Evolutionary conservation across 495 filamentous ascomycete genomes (phyloP).

Genomic region (Daldinia caldariorum): DNA sequence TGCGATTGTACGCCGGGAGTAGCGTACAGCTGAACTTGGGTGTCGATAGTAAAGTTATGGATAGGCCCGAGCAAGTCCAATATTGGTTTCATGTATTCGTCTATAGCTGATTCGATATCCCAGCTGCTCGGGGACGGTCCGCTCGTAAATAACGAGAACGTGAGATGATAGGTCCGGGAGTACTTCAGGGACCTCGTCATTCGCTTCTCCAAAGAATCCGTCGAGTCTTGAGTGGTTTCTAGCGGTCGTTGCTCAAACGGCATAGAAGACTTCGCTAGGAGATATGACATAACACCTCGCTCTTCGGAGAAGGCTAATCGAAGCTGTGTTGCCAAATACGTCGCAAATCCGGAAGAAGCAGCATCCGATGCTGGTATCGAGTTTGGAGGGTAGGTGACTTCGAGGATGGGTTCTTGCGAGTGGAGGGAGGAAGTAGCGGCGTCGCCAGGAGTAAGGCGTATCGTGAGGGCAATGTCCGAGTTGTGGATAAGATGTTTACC

Average conservation of each 20-base stretch:
- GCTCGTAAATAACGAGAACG: slow-evolving; percentile 92
- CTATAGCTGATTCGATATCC: slow-evolving; percentile 87
- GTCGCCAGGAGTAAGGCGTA: slow-evolving; percentile 74
- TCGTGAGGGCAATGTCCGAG: slow-evolving; percentile 63
- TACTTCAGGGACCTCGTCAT: slow-evolving; percentile 89
- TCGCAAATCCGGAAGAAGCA: slow-evolving; percentile 77
- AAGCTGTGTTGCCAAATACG: slow-evolving; percentile 81
- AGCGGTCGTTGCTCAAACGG: slow-evolving; percentile 59
- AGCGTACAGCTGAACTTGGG: slow-evolving; percentile 94
- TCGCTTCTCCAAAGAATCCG: slow-evolving; percentile 61
- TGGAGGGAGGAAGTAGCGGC: slow-evolving; percentile 70
- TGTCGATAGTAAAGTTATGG: slow-evolving; percentile 96
- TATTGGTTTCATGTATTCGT: slow-evolving; percentile 82
- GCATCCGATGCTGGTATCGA: slow-evolving; percentile 75
- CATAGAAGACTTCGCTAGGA: slow-evolving; percentile 71
- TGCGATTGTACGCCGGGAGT: slow-evolving; percentile 73
- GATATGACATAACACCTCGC: slow-evolving; percentile 84
- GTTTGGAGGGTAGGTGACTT: slow-evolving; percentile 81
- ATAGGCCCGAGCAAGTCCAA: slow-evolving; percentile 80
- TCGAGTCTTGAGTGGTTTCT: slow-evolving; percentile 52
- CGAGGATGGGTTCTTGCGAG: slow-evolving; percentile 74
- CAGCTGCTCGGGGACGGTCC: slow-evolving; percentile 81
- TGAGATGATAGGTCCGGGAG: slow-evolving; percentile 92
- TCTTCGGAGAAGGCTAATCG: slow-evolving; percentile 86
- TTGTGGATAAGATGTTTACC: slow-evolving; percentile 42